Base-by-base conservation (phyloP, 1,139 yeast genomes). In the Yamadazyma triangularis region DNA sequence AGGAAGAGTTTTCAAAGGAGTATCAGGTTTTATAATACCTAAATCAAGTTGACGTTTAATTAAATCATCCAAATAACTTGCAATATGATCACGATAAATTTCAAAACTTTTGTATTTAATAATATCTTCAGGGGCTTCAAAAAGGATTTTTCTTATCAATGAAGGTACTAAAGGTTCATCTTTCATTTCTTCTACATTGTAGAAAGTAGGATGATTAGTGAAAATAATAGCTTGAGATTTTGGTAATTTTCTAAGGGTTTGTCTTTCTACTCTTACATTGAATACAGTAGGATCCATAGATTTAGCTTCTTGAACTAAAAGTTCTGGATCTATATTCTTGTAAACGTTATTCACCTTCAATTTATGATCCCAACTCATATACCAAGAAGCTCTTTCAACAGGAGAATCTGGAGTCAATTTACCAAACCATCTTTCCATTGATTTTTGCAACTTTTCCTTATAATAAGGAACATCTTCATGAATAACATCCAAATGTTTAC, bases 331-430 rank as follows among this genome's bases (percentile, higher is more conserved):
- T 24, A 56, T 41, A 29, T 54, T 45, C 32, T 76, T 77, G 50
- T 77, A 74, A 12, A 76, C 70, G 36, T 70, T 73, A 43, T 73
- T 77, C 26, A 70, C 54, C 35, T 75, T 63, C 36, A 82, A 60
- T 43, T 71, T 75, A 47, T 79, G 77, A 49, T 82, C 89, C 75
- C 85, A 79, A 8, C 85, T 71, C 31, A 83, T 70, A 43, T 79
- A 78, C 82, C 87, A 83, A 25, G 84, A 75, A 14, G 88, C 87
- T 41, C 91, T 66, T 53, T 79, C 86, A 8, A 82, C 89, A 3
- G 81, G 75, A 26, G 70, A 75, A 19, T 64, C 60, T 1, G 78
- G 73, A 38, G 73, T 70, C 67, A 82, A 66, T 45, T 73, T 69
- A 18, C 65, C 69, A 53, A 82, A 79, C 79, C 84, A 82, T 44